Percentiles rank a stretch among this genome's conserved stretches.
phyloP scores from a whole-genome alignment of 2,329 filamentous ascomycete genomes.

The Cladosporium sp. region DNA sequence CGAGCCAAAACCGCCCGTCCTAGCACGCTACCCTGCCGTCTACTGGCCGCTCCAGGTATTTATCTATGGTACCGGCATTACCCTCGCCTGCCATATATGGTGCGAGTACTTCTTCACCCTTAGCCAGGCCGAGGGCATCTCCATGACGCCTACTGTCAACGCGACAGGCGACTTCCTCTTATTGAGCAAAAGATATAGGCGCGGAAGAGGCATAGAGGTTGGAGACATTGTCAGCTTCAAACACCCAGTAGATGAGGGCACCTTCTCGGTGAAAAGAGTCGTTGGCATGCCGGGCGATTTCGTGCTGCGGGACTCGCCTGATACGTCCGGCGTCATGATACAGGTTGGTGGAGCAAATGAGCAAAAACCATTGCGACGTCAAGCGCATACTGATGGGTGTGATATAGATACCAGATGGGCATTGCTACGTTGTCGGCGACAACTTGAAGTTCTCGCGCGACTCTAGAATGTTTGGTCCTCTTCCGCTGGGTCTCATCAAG shows the following conservation, averaged over 20 bases:
- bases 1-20: constrained; percentile 12
- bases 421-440: constrained; percentile 89
- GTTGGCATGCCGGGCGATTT: constrained; percentile 63
- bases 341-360: constrained; percentile 53
- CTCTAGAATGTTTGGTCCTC: constrained; percentile 79
- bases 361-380: not conserved
- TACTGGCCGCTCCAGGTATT: not conserved
- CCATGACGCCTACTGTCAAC: constrained; percentile 85
- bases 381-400: constrained; percentile 17
- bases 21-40: constrained; percentile 11
- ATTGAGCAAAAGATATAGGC: constrained; percentile 65
- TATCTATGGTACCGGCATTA: constrained; percentile 14
- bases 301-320: constrained; percentile 64
- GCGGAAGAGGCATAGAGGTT: constrained; percentile 67
- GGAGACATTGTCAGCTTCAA: constrained; percentile 82
- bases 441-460: constrained; percentile 83
- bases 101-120: constrained; percentile 60
- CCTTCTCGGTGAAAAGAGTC: constrained; percentile 74
- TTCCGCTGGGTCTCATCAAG: constrained; percentile 80
- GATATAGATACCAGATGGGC: constrained; percentile 76
- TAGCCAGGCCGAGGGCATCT: constrained; percentile 66
- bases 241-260: constrained; percentile 62
- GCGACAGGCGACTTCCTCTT: constrained; percentile 67
- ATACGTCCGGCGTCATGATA: constrained; percentile 54
- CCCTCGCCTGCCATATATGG: constrained; percentile 37